phyloP scores from a whole-genome alignment of 257 asterid species.

The Solanum chaucha region DNA sequence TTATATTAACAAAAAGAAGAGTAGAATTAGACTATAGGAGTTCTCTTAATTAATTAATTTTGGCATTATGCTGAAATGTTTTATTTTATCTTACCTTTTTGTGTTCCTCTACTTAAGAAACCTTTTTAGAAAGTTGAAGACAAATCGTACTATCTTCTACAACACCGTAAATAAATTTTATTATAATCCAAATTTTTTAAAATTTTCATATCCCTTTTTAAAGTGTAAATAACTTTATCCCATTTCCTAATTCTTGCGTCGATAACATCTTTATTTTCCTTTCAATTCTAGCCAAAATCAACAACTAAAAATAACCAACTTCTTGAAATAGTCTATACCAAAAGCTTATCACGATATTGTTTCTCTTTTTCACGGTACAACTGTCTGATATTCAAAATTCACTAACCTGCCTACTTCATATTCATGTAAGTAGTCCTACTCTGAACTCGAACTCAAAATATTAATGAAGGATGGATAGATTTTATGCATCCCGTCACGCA shows the following conservation, averaged over 20 bases:
- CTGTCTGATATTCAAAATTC: not conserved
- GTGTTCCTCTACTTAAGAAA: not conserved
- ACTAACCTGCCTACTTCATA: not conserved
- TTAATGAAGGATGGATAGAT: not conserved
- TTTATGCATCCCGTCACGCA: not conserved
- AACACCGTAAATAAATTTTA: not conserved
- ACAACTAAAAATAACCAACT: not conserved
- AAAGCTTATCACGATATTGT: not conserved
- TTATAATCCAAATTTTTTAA: not conserved
- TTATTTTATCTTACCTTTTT: not conserved
- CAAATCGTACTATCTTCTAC: not conserved
- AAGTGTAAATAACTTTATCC: not conserved
- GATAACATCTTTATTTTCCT: not conserved
- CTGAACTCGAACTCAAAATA: not conserved
- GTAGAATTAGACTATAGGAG: not conserved
- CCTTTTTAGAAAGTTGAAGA: not conserved
- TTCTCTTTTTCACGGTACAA: not conserved
- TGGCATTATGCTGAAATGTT: not conserved
- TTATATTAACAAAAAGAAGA: not conserved
- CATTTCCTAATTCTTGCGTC: not conserved
- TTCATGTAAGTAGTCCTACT: not conserved
- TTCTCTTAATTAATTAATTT: not conserved
- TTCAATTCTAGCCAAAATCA: not conserved
- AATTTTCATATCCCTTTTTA: not conserved
- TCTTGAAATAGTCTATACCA: not conserved